Evolutionary conservation across 2,329 filamentous ascomycete species (phyloP).

Genomic region (Microascus cirrosus): DNA sequence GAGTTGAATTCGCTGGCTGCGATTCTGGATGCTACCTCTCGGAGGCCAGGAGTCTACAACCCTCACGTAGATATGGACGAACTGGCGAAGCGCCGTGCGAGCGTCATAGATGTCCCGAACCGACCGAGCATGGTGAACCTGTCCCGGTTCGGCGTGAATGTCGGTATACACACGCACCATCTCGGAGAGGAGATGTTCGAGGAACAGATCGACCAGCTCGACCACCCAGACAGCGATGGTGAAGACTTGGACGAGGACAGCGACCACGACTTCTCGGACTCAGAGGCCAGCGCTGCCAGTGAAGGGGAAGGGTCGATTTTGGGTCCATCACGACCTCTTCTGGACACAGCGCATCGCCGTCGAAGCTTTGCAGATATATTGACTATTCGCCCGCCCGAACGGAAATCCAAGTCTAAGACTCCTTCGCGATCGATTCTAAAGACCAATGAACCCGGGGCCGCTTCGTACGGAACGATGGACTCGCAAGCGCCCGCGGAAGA

Average conservation of each 20-base stretch:
- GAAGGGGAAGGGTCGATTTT: constrained; percentile 12
- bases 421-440: neutral
- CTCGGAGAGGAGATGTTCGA: constrained; percentile 52
- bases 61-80: constrained; percentile 19
- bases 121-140: constrained; percentile 42
- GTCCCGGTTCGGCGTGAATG: constrained; percentile 49
- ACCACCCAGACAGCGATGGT: constrained; percentile 16
- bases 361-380: constrained; percentile 29
- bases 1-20: constrained; percentile 30
- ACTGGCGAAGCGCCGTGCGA: constrained; percentile 22
- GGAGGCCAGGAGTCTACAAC: constrained; percentile 31
- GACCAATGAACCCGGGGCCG: neutral
- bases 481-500: neutral
- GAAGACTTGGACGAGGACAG: constrained; percentile 16
- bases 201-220: constrained; percentile 17
- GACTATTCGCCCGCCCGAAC: neutral
- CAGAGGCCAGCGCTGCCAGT: constrained; percentile 5
- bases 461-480: neutral
- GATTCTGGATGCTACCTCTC: constrained; percentile 30
- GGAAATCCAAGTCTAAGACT: neutral
- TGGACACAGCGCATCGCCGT: constrained; percentile 17
- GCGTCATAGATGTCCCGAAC: constrained; percentile 48
- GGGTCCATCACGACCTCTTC: constrained; percentile 6
- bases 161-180: constrained; percentile 67
- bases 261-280: neutral